These are phyloP conservation scores for Oenanthe sinensis DNA, from an alignment of 129 eudicot species.

Conservation along the genomic window DNA sequence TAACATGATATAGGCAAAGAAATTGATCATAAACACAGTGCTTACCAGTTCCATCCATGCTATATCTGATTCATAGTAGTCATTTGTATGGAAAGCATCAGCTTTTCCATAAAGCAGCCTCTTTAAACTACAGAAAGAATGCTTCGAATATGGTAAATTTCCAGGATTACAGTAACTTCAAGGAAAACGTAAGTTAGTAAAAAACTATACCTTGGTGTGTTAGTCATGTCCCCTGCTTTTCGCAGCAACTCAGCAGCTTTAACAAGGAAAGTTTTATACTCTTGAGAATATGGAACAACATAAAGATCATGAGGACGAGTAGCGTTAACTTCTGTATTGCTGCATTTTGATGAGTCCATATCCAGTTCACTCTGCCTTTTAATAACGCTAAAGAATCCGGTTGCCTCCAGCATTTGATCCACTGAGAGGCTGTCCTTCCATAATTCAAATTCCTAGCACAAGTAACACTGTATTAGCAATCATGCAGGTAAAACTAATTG, in stretches of 20 bases:
- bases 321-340: conserved; percentile 10
- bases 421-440: conserved; percentile 67
- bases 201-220: conserved; percentile 56
- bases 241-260: conserved; percentile 67
- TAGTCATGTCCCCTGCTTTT: conserved; percentile 68
- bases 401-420: conserved; percentile 51
- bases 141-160: background rate
- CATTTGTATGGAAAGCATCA: conserved; percentile 90
- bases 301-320: conserved; percentile 45
- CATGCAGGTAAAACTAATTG: background rate
- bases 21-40: background rate
- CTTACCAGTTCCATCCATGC: conserved; percentile 98
- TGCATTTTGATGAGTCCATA: conserved; percentile 18
- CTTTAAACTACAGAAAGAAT: conserved; percentile 62
- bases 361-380: conserved; percentile 49
- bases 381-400: conserved; percentile 73
- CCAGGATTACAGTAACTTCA: background rate
- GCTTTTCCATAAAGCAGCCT: conserved; percentile 75
- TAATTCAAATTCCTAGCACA: conserved; percentile 65
- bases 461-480: conserved; percentile 6
- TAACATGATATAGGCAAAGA: background rate
- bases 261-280: conserved; percentile 40
- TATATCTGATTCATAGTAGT: conserved; percentile 90
- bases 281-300: conserved; percentile 65
- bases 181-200: conserved; percentile 2